Evolutionary conservation across 2,329 filamentous ascomycete genomes (phyloP), one percentile per base, ranked within the genome.

Genomic region (Zasmidium cellare): DNA sequence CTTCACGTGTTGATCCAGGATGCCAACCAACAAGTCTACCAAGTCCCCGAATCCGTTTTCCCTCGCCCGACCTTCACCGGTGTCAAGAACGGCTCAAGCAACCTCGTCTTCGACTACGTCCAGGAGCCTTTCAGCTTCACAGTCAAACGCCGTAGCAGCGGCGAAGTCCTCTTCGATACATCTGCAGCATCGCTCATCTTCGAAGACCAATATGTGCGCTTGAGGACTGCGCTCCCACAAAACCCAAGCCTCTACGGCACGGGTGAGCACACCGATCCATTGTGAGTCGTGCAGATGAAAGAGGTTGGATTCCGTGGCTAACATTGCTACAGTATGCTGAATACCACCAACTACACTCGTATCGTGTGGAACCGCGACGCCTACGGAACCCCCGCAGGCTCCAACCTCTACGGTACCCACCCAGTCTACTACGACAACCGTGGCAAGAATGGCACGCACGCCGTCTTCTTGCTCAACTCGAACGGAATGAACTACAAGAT

Each of bases 401-500:
- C 81, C 18, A 92, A 92, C 65, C 72, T 92, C 3, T 92, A 92
- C 64, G 87, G 88, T 3, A 84, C 82, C 51, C 89, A 92, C 63
- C 88, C 89, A 0, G 77, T 91, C n/a, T 91, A 91, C 74, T 84
- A 87, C 63, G 89, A 92, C 57, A 86, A 90, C 69, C 82, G 89
- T 19, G 79, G 80, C 6, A 69, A 55, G 9, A 69, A 69, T 76
- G 85, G 68, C 75, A 87, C 59, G 70, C 90, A 76, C 80, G 87
- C 75, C 18, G 88, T 90, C 2, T 87, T 90, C 69, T 76, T 91
- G 22, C 74, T 89, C 62, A 91, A 90, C 72, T 87, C 85, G 12
- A 88, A 90, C 66, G 88, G 70, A 31, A 92, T 92, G 86, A 88
- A 92, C 59, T 80, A 92, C 71, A 87, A 87, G 65, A 86, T 92